Evolutionary conservation across 2,329 filamentous ascomycete genomes (phyloP), one percentile per base, ranked within the genome.

Genomic region (Fusarium sp.): DNA sequence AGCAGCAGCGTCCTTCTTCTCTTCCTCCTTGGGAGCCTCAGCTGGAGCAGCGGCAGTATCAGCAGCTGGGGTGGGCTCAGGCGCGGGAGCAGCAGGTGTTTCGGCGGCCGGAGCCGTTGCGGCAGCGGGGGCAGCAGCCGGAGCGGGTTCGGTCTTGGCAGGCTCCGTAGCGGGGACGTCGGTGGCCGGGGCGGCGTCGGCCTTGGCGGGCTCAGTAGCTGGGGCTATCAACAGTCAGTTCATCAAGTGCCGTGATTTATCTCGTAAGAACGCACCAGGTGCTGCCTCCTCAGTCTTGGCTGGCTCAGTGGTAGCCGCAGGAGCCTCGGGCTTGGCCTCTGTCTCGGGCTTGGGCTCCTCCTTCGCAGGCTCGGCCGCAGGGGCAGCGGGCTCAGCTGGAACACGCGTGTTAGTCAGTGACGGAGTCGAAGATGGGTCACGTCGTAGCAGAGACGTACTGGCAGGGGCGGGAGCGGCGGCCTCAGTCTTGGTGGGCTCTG

Each of bases 401-500:
- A 31, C 29, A 34, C n/a, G 11, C 12, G 24, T 34, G 6, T 38
- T 11, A 32, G 50, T 72, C 38, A 71, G 61, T 50, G 42, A 45
- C 8, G 6, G 9, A 6, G 6, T 7, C 19, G 41, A 39, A 7
- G 28, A 31, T 6, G 39, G 46, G 39, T 35, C 34, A 36, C 6
- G 50, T 60, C 15, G 40, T 36, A 10, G 24, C 22, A 54, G 48
- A 24, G 56, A 72, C 72, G 45, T 71, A 75, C 73, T 64, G 41
- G 71, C 72, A 6, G 73, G 72, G 36, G 69, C 71, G 35, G 75
- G 61, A 31, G 72, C 68, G 19, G 72, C 63, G 39, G 70, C 69
- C 67, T 77, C 75, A 7, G 77, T 74, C 71, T 75, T 77, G 53
- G 75, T 73, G 9, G 74, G 65, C 52, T 74, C 74, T n/a, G 72